phyloP scores from a whole-genome alignment of 1,139 yeast genomes.

The Lodderomyces orthopsilosis region DNA sequence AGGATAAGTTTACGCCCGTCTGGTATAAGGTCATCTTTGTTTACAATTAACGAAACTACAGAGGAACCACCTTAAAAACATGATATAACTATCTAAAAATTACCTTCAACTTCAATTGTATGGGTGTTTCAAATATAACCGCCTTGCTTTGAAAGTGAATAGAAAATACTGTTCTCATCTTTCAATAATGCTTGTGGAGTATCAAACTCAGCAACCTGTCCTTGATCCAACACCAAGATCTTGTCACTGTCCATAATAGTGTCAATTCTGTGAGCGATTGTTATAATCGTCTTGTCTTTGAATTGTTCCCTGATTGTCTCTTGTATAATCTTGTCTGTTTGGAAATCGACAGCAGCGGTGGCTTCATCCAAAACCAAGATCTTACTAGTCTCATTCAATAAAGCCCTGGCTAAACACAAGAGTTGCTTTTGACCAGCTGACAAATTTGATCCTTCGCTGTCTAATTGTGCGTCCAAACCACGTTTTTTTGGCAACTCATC shows the following conservation, averaged over 20 bases:
- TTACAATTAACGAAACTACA: no score
- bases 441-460: conserved; percentile 71
- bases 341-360: conserved; percentile 81
- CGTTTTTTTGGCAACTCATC: conserved; percentile 23
- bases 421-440: conserved; percentile 80
- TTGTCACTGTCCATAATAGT: conserved; percentile 79
- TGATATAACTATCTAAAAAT: no score
- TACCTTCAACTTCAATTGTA: no score
- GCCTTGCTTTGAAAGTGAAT: conserved; percentile 31
- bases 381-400: conserved; percentile 52
- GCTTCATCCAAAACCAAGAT: conserved; percentile 79
- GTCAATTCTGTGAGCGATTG: conserved; percentile 81
- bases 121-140: conserved; percentile 14
- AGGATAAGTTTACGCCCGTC: neutral
- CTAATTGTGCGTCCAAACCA: conserved; percentile 44
- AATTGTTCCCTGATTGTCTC: conserved; percentile 68
- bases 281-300: conserved; percentile 64
- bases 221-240: conserved; percentile 67
- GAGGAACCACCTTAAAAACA: no score
- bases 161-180: conserved; percentile 23
- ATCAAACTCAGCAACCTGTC: conserved; percentile 69
- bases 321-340: conserved; percentile 74
- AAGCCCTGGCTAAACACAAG: conserved; percentile 71
- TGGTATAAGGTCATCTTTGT: no score
- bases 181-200: conserved; percentile 48